A percentile compares a stretch with the other conserved stretches of the same genome.
phyloP scores from a whole-genome alignment of 1,139 yeast species.

The Yamadazyma sp. region DNA sequence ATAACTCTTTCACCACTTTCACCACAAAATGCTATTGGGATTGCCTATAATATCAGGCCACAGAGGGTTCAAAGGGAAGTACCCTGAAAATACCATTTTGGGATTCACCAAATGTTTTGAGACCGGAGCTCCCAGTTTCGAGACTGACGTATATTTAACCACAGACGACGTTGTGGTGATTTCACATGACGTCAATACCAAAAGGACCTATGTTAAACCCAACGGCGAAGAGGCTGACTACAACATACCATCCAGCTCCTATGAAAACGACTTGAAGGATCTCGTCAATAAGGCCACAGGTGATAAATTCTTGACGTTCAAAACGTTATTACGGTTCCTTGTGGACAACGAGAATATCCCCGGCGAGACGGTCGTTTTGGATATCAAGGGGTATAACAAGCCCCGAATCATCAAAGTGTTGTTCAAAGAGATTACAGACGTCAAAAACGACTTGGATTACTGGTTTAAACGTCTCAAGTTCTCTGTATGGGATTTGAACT shows the following conservation, averaged over 20 bases:
- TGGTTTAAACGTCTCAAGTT: slow-evolving; percentile 73
- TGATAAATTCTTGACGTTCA: slow-evolving; percentile 61
- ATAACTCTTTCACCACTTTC: neutral
- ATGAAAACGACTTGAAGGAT: slow-evolving; percentile 41
- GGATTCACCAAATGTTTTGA: slow-evolving; percentile 73
- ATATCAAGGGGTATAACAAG: slow-evolving; percentile 73
- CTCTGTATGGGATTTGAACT: slow-evolving; percentile 79
- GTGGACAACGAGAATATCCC: slow-evolving; percentile 29
- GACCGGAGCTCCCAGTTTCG: slow-evolving; percentile 71
- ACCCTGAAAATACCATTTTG: slow-evolving; percentile 75
- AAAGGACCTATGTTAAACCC: slow-evolving; percentile 57
- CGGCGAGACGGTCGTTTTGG: slow-evolving; percentile 61
- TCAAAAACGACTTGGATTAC: slow-evolving; percentile 51
- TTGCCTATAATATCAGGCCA: slow-evolving; percentile 43
- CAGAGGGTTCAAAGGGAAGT: slow-evolving; percentile 57
- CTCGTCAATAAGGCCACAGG: slow-evolving; percentile 57
- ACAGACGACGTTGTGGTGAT: slow-evolving; percentile 72
- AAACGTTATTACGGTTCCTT: slow-evolving; percentile 61
- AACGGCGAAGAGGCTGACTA: slow-evolving; percentile 41
- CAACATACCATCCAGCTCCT: slow-evolving; percentile 41
- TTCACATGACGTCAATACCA: slow-evolving; percentile 68
- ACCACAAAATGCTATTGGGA: neutral
- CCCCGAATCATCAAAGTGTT: slow-evolving; percentile 56
- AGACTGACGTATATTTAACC: slow-evolving; percentile 82
- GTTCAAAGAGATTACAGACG: slow-evolving; percentile 47